Percentiles rank a stretch among this genome's conserved stretches.
Conservation (phyloP, 106 monocot genomes). For the Dendrobium chrysotoxum region DNA sequence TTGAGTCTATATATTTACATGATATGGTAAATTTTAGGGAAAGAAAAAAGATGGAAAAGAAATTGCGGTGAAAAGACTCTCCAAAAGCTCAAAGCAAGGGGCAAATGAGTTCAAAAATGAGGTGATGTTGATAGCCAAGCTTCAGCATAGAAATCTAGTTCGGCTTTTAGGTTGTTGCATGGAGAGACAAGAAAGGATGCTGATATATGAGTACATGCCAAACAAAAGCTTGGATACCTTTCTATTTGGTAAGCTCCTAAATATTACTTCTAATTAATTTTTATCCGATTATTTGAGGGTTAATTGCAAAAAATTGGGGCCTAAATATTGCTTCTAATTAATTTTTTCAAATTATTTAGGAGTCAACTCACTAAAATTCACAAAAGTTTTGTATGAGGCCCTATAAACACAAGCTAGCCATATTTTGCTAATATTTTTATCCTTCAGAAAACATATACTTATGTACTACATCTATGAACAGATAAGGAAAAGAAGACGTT, state of each 20-base stretch:
- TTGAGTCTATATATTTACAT: not conserved
- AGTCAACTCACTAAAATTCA: no score
- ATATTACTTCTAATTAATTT: not conserved
- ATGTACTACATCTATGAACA: not conserved
- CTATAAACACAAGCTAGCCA: no score
- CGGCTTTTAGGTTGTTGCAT: slow-evolving; percentile 30
- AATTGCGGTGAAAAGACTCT: slow-evolving; percentile 29
- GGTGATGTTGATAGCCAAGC: slow-evolving; percentile 14
- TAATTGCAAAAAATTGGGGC: no score
- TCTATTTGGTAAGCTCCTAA: slow-evolving; percentile 17
- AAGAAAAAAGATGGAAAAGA: slow-evolving; percentile 15
- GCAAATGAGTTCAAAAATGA: slow-evolving; percentile 21
- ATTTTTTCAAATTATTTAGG: no score
- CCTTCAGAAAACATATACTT: not conserved
- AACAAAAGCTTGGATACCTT: slow-evolving; percentile 31
- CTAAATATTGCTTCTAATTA: no score
- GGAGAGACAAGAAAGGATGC: slow-evolving; percentile 23
- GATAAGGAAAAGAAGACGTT: slow-evolving; percentile 6
- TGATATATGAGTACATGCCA: slow-evolving; percentile 37
- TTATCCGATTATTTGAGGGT: not conserved
- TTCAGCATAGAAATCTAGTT: slow-evolving; percentile 33
- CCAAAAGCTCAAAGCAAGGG: slow-evolving; percentile 23
- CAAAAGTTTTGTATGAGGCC: no score
- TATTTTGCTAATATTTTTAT: no score
- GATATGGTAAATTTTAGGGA: slow-evolving; percentile 6